Evolutionary conservation across 2,329 filamentous ascomycete species (phyloP).

Genomic region (Raffaelea ambrosiae): DNA sequence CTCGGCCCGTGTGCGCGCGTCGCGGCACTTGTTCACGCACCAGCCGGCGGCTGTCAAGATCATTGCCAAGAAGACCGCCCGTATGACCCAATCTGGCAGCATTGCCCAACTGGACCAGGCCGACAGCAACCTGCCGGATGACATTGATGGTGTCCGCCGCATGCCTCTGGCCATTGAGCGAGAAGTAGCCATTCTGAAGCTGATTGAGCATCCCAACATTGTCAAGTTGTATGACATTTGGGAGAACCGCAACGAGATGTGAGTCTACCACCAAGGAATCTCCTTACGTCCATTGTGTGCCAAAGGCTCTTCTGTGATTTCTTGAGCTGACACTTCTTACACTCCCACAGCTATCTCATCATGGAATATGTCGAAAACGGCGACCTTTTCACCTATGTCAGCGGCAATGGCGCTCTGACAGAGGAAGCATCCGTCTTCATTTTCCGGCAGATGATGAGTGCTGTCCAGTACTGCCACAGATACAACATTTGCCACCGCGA

Average conservation of each 20-base stretch:
- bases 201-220: slow-evolving; percentile 91
- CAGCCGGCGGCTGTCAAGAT: slow-evolving; percentile 92
- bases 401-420: slow-evolving; percentile 58
- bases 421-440: slow-evolving; percentile 77
- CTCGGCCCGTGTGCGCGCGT: slow-evolving; percentile 78
- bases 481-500: slow-evolving; percentile 96
- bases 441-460: slow-evolving; percentile 89
- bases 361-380: slow-evolving; percentile 77
- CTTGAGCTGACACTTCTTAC: neutral
- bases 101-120: slow-evolving; percentile 73
- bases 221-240: slow-evolving; percentile 94
- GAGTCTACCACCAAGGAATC: too few relatives aligned
- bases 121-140: slow-evolving; percentile 48
- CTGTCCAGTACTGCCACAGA: slow-evolving; percentile 84
- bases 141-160: slow-evolving; percentile 52
- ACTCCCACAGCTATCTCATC: slow-evolving; percentile 71
- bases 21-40: slow-evolving; percentile 68
- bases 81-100: slow-evolving; percentile 76
- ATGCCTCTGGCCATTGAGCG: slow-evolving; percentile 87
- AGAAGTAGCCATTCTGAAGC: slow-evolving; percentile 94
- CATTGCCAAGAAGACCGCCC: slow-evolving; percentile 73
- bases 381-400: slow-evolving; percentile 84
- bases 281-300: neutral
- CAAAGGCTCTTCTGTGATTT: too few relatives aligned
- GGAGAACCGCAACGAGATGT: slow-evolving; percentile 96